Conservation (phyloP, 228 moss, liverwort and hornwort species). For the Sphagnum magellanicum region DNA sequence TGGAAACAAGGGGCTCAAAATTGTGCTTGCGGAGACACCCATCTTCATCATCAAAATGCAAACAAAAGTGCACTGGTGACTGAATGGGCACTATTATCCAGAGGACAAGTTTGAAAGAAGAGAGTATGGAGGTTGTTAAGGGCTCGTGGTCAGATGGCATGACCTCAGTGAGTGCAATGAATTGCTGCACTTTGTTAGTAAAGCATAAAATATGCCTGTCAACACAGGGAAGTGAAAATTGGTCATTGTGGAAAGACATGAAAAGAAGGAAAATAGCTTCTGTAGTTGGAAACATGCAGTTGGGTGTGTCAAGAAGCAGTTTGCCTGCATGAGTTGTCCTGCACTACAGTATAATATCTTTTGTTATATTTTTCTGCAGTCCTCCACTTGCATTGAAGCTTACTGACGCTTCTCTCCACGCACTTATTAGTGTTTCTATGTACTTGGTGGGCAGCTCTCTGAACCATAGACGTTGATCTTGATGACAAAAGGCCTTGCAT, state of each 20-base stretch:
- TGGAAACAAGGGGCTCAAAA: no score
- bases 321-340: background rate
- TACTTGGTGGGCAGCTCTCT: no score
- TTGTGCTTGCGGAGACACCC: no score
- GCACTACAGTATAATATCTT: background rate
- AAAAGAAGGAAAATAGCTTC: background rate
- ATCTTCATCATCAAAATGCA: no score
- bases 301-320: background rate
- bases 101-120: constrained; percentile 76
- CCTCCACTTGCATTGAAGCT: constrained; percentile 5
- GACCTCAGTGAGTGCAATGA: constrained; percentile 10
- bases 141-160: constrained; percentile 5
- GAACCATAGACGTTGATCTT: no score
- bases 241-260: background rate
- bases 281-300: background rate
- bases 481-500: no score
- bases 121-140: constrained; percentile 60
- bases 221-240: constrained; percentile 7
- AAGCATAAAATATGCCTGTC: constrained; percentile 32
- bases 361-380: constrained; percentile 12
- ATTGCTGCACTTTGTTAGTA: constrained; percentile 26
- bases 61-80: no score
- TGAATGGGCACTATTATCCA: constrained; percentile 37
- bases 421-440: no score
- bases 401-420: background rate